Base-by-base conservation (phyloP, 495 filamentous ascomycete species). In the Aspergillus bridgeri region DNA sequence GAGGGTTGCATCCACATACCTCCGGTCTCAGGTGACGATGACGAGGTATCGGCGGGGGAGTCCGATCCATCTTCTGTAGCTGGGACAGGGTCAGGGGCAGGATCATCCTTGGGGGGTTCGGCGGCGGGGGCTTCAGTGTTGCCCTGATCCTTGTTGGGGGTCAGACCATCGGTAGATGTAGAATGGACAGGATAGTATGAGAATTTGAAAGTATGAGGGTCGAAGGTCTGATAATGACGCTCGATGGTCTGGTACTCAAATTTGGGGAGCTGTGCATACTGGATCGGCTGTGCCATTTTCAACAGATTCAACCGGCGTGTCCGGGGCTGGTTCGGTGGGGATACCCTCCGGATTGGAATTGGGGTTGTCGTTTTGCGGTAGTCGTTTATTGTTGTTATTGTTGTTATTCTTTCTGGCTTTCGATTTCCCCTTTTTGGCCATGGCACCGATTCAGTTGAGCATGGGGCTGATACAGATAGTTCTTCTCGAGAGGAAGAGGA, bases 191-290 rank as follows among this genome's bases (percentile, higher is more conserved):
- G 64, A 66, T 75, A 70, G 58, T 64, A 68, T 53, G 69, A 65
- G 53, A 66, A 74, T 58, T 64, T 60, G 27, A 67, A 48, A 59
- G 69, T 74, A 58, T 64, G 60, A 61, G 51, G 68, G 58, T 80
- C 69, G 60, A 68, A 75, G 43, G 71, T 70, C 63, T 76, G 72
- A 60, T 76, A 78, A 46, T 66, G 66, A 72, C 64, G 53, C 33
- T 69, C 63, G 61, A 74, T 65, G 44, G 56, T 65, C 55, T 76
- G 70, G 65, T 79, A 79, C 46, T 70, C 27, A 66, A 66, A 79
- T 46, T 56, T 55, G 58, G 76, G 70, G 65, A 77, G 52, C 43
- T 68, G 23, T 65, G 76, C 77, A 72, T 80, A 80, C 74, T 75
- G 62, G 67, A 63, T 66, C 46, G 69, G 58, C 33, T 46, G n/a